Evolutionary conservation across 257 asterid genomes (phyloP).

Genomic region (Solanum chmielewskii): DNA sequence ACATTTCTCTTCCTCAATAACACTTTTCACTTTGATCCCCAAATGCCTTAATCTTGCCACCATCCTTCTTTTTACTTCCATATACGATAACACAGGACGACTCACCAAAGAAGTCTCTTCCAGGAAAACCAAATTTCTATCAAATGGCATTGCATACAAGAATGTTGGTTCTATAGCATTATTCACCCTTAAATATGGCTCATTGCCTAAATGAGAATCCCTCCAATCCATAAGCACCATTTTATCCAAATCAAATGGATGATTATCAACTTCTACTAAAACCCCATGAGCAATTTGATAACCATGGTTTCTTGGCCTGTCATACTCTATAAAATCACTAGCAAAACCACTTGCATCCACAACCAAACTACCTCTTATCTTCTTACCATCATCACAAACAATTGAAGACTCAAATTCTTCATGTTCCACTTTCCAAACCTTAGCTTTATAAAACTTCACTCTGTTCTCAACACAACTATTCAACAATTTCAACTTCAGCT

Average conservation of each 20-base stretch:
- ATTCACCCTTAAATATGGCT: slow-evolving; percentile 42
- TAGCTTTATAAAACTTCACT: slow-evolving; percentile 55
- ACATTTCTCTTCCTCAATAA: slow-evolving; percentile 80
- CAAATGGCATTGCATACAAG: slow-evolving; percentile 84
- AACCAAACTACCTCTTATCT: slow-evolving; percentile 46
- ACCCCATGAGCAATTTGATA: slow-evolving; percentile 89
- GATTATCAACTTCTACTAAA: slow-evolving; percentile 68
- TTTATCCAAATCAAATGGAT: slow-evolving; percentile 82
- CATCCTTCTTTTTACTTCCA: slow-evolving; percentile 75
- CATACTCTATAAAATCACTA: slow-evolving; percentile 55
- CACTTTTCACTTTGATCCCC: slow-evolving; percentile 51
- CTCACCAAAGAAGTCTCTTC: slow-evolving; percentile 84
- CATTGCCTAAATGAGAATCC: slow-evolving; percentile 85
- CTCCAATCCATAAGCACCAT: slow-evolving; percentile 98
- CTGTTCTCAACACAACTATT: slow-evolving; percentile 38
- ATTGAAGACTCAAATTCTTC: slow-evolving; percentile 65
- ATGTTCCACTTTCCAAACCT: slow-evolving; percentile 55
- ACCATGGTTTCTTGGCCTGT: slow-evolving; percentile 61
- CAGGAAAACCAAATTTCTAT: slow-evolving; percentile 55
- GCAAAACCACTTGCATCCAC: slow-evolving; percentile 89
- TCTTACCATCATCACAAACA: slow-evolving; percentile 62
- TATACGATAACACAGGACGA: slow-evolving; percentile 52
- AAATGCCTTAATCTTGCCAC: slow-evolving; percentile 80
- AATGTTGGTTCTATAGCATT: slow-evolving; percentile 60
- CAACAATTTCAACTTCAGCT: slow-evolving; percentile 51